A percentile compares a stretch with the other conserved stretches of the same genome.
phyloP scores from a whole-genome alignment of 2,329 filamentous ascomycete genomes.

The Fusarium tupiense region DNA sequence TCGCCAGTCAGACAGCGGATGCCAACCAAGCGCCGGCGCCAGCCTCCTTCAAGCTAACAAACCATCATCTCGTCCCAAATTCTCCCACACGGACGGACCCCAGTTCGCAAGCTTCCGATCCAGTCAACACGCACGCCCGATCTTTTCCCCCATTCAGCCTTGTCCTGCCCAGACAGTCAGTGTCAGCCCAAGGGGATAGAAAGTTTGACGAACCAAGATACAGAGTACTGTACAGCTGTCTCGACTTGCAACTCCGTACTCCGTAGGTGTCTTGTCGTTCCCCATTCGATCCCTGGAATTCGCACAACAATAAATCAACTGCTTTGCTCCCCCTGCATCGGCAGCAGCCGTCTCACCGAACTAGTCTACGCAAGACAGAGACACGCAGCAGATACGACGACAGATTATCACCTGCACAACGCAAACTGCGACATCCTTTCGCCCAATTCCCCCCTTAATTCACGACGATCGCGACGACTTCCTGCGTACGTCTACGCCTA shows the following conservation, averaged over 20 bases:
- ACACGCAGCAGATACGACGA: constrained; percentile 39
- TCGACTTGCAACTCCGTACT: constrained; percentile 1
- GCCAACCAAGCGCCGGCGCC: constrained; percentile 32
- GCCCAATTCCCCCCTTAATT: constrained; percentile 13
- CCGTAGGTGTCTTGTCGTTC: constrained; percentile 8
- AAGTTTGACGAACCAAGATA: constrained; percentile 29
- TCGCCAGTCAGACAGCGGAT: constrained; percentile 13
- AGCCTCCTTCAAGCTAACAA: constrained; percentile 32
- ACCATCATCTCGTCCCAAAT: constrained; percentile 28
- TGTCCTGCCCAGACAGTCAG: constrained; percentile 14
- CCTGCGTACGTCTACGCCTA: constrained; percentile 16
- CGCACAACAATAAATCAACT: constrained; percentile 31
- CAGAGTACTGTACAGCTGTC: constrained; percentile 10
- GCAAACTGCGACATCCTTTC: constrained; percentile 13
- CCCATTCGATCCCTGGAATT: constrained; percentile 22
- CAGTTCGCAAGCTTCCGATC: constrained; percentile 28
- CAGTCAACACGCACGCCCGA: constrained; percentile 28
- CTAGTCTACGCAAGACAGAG: constrained; percentile 38
- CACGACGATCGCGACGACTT: constrained; percentile 26
- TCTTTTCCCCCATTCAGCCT: constrained; percentile 37
- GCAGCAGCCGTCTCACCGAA: constrained; percentile 36
- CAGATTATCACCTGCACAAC: constrained; percentile 14
- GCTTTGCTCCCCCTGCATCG: constrained; percentile 39
- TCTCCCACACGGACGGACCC: constrained; percentile 28
- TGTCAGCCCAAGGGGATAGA: constrained; percentile 35